A percentile compares a stretch with the other conserved stretches of the same genome.
These are phyloP conservation scores for Fusarium virguliforme DNA, from an alignment of 2,329 filamentous ascomycete species.

Conservation along the genomic window DNA sequence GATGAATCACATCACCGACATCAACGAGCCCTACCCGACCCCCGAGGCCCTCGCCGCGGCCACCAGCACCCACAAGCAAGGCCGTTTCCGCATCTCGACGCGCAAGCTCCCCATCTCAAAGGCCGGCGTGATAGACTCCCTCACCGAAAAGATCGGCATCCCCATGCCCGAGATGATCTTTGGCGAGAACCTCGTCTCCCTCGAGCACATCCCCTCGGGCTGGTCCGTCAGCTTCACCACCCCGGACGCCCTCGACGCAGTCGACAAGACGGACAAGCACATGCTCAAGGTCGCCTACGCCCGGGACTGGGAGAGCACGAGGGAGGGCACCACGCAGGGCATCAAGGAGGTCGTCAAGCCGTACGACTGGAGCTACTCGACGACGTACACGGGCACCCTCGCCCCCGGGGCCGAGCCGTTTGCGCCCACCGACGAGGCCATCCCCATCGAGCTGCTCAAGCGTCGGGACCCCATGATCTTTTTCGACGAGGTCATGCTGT, in stretches of 20 bases:
- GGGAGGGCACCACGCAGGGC: constrained; percentile 84
- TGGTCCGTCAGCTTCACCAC: constrained; percentile 89
- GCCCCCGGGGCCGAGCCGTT: constrained; percentile 53
- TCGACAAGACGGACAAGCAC: constrained; percentile 92
- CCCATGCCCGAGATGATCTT: constrained; percentile 99
- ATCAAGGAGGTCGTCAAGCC: constrained; percentile 96
- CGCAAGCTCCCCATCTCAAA: constrained; percentile 97
- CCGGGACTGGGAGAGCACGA: constrained; percentile 80
- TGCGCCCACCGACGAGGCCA: constrained; percentile 62
- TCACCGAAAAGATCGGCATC: constrained; percentile 85
- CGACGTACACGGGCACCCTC: constrained; percentile 84
- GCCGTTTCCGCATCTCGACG: constrained; percentile 81
- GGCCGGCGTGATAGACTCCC: constrained; percentile 87
- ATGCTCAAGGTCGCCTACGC: constrained; percentile 98
- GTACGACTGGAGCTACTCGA: constrained; percentile 98
- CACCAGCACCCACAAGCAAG: constrained; percentile 72
- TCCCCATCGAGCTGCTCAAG: constrained; percentile 89
- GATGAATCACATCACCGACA: constrained; percentile 61
- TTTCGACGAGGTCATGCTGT: constrained; percentile 96
- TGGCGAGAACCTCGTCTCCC: constrained; percentile 88
- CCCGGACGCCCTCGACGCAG: constrained; percentile 87
- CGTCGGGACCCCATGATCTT: constrained; percentile 95
- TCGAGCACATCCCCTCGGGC: constrained; percentile 80
- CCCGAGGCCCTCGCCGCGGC: constrained; percentile 66
- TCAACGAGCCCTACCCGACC: constrained; percentile 70